Conservation (phyloP, 768 basidiomycete species). For the Tulasnella sp. region DNA sequence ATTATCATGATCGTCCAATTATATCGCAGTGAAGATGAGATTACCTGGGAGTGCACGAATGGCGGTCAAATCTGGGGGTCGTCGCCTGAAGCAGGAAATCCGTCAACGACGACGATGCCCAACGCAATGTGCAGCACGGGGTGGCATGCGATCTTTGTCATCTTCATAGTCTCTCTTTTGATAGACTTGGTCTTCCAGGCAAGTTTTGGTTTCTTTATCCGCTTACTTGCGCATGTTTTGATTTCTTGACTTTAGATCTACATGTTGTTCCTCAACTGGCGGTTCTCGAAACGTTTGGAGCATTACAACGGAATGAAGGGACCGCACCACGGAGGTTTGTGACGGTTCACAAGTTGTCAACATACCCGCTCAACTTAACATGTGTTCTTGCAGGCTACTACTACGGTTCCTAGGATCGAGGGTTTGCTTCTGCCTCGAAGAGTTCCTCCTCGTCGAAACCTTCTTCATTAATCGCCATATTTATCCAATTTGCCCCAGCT, state of each 20-base stretch:
- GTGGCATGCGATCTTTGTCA: constrained; percentile 55
- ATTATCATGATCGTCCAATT: constrained; percentile 72
- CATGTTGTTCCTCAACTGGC: constrained; percentile 73
- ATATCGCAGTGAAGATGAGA: constrained; percentile 62
- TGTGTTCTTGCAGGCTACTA: constrained; percentile 39
- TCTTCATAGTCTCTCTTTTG: constrained; percentile 61
- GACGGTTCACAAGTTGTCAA: constrained; percentile 20
- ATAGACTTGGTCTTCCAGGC: constrained; percentile 69
- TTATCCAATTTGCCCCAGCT: not conserved
- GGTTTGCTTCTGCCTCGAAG: not conserved
- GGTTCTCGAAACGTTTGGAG: constrained; percentile 65
- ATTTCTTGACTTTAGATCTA: constrained; percentile 48
- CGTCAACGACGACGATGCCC: constrained; percentile 41
- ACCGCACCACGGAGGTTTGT: constrained; percentile 57
- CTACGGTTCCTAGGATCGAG: constrained; percentile 34
- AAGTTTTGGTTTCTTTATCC: constrained; percentile 31
- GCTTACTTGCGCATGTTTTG: constrained; percentile 31
- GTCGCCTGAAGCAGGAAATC: constrained; percentile 46
- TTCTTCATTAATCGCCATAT: not conserved
- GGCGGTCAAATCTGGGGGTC: constrained; percentile 51
- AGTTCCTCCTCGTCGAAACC: not conserved
- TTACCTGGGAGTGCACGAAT: constrained; percentile 68
- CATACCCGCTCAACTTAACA: constrained; percentile 12
- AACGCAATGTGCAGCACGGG: constrained; percentile 56
- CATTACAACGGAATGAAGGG: constrained; percentile 64